phyloP scores from a whole-genome alignment of 2,329 filamentous ascomycete genomes.

The Raffaelea arxii region DNA sequence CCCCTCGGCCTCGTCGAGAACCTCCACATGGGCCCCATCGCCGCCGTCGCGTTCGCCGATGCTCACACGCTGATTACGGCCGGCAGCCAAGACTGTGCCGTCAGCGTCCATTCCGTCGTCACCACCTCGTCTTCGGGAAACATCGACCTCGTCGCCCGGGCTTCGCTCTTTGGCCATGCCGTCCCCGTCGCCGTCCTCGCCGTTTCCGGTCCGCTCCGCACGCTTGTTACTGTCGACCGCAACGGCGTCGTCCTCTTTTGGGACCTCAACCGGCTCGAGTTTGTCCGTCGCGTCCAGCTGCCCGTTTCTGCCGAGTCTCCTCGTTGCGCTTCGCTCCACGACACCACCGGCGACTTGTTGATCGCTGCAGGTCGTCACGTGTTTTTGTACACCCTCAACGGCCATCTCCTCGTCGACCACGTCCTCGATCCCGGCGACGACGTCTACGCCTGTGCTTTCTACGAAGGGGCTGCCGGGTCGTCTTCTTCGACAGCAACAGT shows the following conservation, averaged over 20 bases:
- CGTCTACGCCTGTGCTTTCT: slow-evolving; percentile 78
- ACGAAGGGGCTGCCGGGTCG: slow-evolving; percentile 77
- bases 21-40: slow-evolving; percentile 82
- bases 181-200: slow-evolving; percentile 73
- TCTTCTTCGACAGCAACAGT: no score
- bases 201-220: slow-evolving; percentile 79
- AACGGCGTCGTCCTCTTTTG: slow-evolving; percentile 78
- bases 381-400: slow-evolving; percentile 79
- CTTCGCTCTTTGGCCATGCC: slow-evolving; percentile 84
- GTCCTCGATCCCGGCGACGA: slow-evolving; percentile 54
- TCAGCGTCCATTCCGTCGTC: slow-evolving; percentile 76
- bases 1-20: slow-evolving; percentile 86
- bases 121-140: slow-evolving; percentile 21
- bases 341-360: slow-evolving; percentile 81
- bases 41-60: slow-evolving; percentile 74
- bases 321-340: slow-evolving; percentile 82
- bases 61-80: slow-evolving; percentile 86
- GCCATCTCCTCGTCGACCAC: slow-evolving; percentile 71
- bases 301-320: slow-evolving; percentile 48
- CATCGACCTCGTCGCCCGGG: slow-evolving; percentile 73
- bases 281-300: slow-evolving; percentile 62
- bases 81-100: slow-evolving; percentile 83
- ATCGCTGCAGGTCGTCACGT: slow-evolving; percentile 70
- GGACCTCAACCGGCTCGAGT: slow-evolving; percentile 86
- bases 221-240: slow-evolving; percentile 71